Evolutionary conservation across 2,329 filamentous ascomycete species (phyloP), one percentile per base, ranked within the genome.

Genomic region (Ophidiomyces ophidiicola): DNA sequence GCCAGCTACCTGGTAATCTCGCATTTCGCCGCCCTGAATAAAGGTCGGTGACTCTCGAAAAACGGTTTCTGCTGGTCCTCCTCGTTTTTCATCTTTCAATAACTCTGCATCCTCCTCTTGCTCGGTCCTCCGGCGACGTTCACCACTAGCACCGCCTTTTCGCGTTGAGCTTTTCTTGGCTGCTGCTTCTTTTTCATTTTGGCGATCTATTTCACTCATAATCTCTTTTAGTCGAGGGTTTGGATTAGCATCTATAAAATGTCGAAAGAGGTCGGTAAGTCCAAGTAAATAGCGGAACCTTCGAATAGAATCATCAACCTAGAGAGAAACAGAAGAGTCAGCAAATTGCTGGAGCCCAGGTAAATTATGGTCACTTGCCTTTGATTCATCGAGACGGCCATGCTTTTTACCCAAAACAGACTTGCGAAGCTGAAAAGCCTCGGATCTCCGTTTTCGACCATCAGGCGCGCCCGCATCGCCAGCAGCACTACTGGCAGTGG

Each of bases 181-280:
- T 47, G 72, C 80, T 26, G 76, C 73, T 49, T 86, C 66, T 46
- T 75, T 83, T 8, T 74, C 78, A 58, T 96, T 92, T 58, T 94
- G 87, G 32, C 84, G 80, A 61, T 98, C 90, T 53, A 96, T 94
- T 61, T 94, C 84, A 36, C 75, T 73, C 72, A 96, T 90, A 51
- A 94, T 85, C 43, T 93, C 83, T 52, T 88, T 83, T 54, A 96
- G 90, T 52, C 83, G 84, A 11, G 90, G 88, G 55, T 98, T 87
- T 4, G 87, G 88, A 56, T 94, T 98, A 6, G 86, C 85, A 57
- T 96, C 87, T 64, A 98, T 98, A 61, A 98, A 98, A 64, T 98
- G 90, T 48, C 92, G 85, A 68, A 98, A 98, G 14, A 98, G 71
- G 55, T 98, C 90, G 11, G 90, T 98, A 37, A 98, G 70, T 18